Evolutionary conservation across 2,329 filamentous ascomycete genomes (phyloP).

Genomic region (Fusarium stilboides): DNA sequence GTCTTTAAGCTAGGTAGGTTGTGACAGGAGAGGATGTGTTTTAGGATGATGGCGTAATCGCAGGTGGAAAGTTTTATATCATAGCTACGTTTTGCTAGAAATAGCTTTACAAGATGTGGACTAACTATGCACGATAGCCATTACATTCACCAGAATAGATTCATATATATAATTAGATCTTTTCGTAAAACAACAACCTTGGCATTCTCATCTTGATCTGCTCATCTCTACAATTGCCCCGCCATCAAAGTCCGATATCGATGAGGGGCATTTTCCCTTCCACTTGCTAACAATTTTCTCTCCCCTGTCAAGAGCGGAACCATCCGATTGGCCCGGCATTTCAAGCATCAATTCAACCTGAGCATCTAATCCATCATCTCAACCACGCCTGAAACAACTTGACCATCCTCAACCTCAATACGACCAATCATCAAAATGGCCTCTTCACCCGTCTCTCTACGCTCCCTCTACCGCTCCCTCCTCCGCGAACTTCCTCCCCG

Average conservation of each 20-base stretch:
- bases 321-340: conserved; percentile 36
- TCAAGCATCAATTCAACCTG: conserved; percentile 31
- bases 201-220: neutral
- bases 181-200: neutral
- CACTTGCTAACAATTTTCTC: conserved; percentile 33
- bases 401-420: neutral
- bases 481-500: conserved; percentile 90
- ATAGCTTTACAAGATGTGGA: too few relatives aligned
- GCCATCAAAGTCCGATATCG: conserved; percentile 34
- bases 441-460: conserved; percentile 67
- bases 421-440: conserved; percentile 46
- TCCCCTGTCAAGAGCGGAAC: conserved; percentile 14
- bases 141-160: neutral
- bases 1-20: conserved; percentile 2
- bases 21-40: conserved; percentile 17
- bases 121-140: neutral
- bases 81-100: too few relatives aligned
- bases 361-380: conserved; percentile 22
- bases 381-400: neutral
- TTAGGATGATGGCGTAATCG: conserved; percentile 13
- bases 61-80: neutral
- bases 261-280: conserved; percentile 40
- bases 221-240: conserved; percentile 24
- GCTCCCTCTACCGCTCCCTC: conserved; percentile 88
- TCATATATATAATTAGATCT: neutral